Evolutionary conservation across 2,329 filamentous ascomycete species (phyloP), one percentile per base, ranked within the genome.

Genomic region (Hymenoscyphus infarciens): DNA sequence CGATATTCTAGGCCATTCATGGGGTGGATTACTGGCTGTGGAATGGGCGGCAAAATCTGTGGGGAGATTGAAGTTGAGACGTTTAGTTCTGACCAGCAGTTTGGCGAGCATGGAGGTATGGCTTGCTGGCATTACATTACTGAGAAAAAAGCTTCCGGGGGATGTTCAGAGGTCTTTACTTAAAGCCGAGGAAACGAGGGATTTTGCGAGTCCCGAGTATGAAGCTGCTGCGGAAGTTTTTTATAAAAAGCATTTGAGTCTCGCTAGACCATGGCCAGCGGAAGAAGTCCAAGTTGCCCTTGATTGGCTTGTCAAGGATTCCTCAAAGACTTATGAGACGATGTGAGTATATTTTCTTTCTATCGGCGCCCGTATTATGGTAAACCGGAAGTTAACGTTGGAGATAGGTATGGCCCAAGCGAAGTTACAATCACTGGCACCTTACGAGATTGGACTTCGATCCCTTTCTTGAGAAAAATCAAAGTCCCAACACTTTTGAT

Each of bases 401-500:
- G 27, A 29, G 6, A 27, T 57, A 77, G 76, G 74, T 74, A 70
- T 60, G 75, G 67, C 5, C 67, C 65, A 1, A 69, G 64, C 35
- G 69, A 69, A 57, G 59, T 72, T 7, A 42, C 63, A 1, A 64
- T 70, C 13, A 65, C 68, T 7, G 72, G 72, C 42, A 71, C 68
- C 33, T 67, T 73, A 3, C 64, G 67, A 2, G 57, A 71, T 39
- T 74, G 72, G 75, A 73, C 68, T 10, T 64, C 66, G 33, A 53
- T 73, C n/a, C 66, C 70, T 19, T 15, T 60, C 19, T 56, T 71
- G 55, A 35, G 61, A 19, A 67, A 70, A n/a, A 77, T 76, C 60
- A 70, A 69, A 33, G 75, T 63, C 0, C 70, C 72, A 0, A 77
- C 74, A 2, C 69, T 78, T 3, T 56, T 77, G 10, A 69, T 78